Percentiles rank a stretch among this genome's conserved stretches.
Conservation (phyloP, 2,329 filamentous ascomycete species). For the Trichoderma pleuroti region DNA sequence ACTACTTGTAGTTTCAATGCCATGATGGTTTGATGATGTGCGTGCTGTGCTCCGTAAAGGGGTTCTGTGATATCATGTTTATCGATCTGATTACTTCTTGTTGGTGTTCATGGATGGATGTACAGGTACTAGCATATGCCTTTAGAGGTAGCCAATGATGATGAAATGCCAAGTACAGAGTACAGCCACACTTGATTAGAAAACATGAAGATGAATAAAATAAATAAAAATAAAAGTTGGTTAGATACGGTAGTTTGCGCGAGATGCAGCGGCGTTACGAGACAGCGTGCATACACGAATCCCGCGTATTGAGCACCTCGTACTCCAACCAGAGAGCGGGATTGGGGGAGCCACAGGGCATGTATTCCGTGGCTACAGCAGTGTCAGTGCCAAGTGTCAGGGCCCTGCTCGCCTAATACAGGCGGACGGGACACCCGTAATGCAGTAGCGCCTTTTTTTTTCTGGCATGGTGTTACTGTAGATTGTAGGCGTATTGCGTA, state of each 20-base stretch:
- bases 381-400: background rate
- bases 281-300: background rate
- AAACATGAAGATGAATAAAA: background rate
- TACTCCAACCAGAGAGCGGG: background rate
- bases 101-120: too few species aligned
- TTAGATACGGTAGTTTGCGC: background rate
- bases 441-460: background rate
- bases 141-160: background rate
- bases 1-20: background rate
- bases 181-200: background rate
- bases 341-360: background rate
- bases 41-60: background rate
- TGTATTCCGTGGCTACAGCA: background rate
- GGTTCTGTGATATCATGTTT: background rate
- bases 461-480: background rate
- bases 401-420: background rate
- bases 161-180: background rate
- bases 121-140: background rate
- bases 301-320: background rate
- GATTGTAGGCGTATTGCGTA: background rate
- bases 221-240: background rate
- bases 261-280: background rate
- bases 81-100: background rate
- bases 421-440: background rate
- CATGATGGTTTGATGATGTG: background rate